These are phyloP conservation scores for Agrocybe praecox DNA, from an alignment of 768 basidiomycete genomes.

Conservation along the genomic window DNA sequence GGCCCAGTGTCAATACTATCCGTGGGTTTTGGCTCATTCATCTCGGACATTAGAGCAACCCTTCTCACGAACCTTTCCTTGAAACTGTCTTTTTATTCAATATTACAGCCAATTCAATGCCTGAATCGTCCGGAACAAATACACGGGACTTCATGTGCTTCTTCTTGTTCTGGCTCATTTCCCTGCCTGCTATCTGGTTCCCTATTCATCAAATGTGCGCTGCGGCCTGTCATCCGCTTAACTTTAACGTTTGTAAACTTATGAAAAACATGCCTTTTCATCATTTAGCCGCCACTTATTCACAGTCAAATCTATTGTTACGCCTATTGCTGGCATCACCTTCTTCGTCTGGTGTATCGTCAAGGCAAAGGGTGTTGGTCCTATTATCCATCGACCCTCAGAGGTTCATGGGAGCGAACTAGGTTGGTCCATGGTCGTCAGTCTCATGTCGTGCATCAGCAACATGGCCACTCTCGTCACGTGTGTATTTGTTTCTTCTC, in stretches of 20 bases:
- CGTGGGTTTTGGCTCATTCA: constrained; percentile 40
- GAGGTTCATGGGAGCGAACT: constrained; percentile 67
- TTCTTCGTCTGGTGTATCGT: constrained; percentile 82
- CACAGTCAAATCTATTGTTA: constrained; percentile 74
- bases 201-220: constrained; percentile 80
- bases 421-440: constrained; percentile 75
- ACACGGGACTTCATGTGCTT: constrained; percentile 80
- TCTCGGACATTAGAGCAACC: background rate
- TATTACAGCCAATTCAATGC: constrained; percentile 31
- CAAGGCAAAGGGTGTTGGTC: constrained; percentile 77
- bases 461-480: constrained; percentile 79
- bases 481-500: constrained; percentile 33
- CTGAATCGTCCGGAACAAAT: constrained; percentile 72
- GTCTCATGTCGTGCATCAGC: constrained; percentile 77
- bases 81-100: background rate
- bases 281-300: constrained; percentile 69
- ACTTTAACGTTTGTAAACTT: constrained; percentile 1
- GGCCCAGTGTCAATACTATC: constrained; percentile 70
- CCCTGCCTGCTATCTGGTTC: constrained; percentile 80
- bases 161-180: constrained; percentile 86
- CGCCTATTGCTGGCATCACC: constrained; percentile 66
- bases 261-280: constrained; percentile 12
- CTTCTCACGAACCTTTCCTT: background rate
- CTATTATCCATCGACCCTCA: constrained; percentile 67
- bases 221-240: constrained; percentile 4